Evolutionary conservation across 768 basidiomycete species (phyloP), one percentile per base, ranked within the genome.

Genomic region (Termitomyces sp.): DNA sequence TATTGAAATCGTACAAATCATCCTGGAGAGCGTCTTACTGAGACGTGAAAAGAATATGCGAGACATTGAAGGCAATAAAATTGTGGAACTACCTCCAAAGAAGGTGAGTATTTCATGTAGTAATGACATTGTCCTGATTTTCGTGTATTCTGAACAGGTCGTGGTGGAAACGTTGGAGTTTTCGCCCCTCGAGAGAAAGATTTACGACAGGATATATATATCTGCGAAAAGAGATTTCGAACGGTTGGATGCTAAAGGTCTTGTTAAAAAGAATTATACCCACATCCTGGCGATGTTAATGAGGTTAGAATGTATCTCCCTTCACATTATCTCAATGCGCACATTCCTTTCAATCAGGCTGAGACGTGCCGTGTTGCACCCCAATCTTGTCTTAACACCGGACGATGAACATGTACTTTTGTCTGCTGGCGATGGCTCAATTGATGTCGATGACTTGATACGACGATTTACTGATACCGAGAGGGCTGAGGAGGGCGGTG

Each of bases 211-310:
- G 7, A 85, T 96, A 56, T 96, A 92, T 72, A 74, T 79, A 57
- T 83, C 88, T 45, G 93, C 87, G 2, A 96, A 94, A 74, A 77
- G 79, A 48, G 84, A 87, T 63, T 98, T 94, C 69, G 88, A 94
- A 57, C 83, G 83, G 59, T 79, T 96, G 20, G 87, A 86, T 64
- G 87, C 86, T 4, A 89, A 89, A 70, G 94, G 95, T 4, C 76
- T 88, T 2, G 77, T 92, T 36, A 84, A 86, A 65, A 91, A 85
- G 70, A 93, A 94, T 67, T 89, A 91, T 71, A 89, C 91, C 20
- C 86, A 92, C 71, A 93, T 95, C 70, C 82, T 98, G 67, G 93
- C 95, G 12, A 94, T 96, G 90, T 79, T 98, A 36, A 96, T 96
- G 92, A 84, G 88, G 94, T 94, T 59, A 31, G 83, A 1, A n/a